These are phyloP conservation scores for Elongisporangium anandrum DNA, from an alignment of 352 stramenopile species.

Conservation along the genomic window DNA sequence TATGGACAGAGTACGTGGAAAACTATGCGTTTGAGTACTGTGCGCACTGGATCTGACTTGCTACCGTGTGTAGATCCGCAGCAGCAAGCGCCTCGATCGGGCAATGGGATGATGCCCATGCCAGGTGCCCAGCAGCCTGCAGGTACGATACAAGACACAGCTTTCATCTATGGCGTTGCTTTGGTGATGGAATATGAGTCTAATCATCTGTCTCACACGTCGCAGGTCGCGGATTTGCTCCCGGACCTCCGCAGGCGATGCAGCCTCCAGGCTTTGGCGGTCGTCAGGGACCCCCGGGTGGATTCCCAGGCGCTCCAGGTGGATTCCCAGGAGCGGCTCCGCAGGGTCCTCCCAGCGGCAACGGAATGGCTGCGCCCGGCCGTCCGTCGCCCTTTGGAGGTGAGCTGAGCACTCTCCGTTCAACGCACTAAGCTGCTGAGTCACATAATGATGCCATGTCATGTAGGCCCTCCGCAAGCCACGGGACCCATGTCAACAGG, in stretches of 20 bases:
- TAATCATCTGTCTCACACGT: background rate
- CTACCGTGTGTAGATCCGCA: background rate
- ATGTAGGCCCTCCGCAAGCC: background rate
- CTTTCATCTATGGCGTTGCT: background rate
- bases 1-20: background rate
- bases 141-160: background rate
- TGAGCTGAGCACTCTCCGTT: conserved; percentile 7
- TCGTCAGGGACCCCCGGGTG: conserved; percentile 8
- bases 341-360: conserved; percentile 15
- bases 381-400: conserved; percentile 5
- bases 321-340: conserved; percentile 10
- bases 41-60: background rate
- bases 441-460: background rate
- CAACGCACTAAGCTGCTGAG: background rate
- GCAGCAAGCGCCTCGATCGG: background rate
- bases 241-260: conserved; percentile 7
- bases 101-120: background rate
- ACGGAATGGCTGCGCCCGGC: conserved; percentile 9
- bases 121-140: background rate
- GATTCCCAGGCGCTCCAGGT: conserved; percentile 11
- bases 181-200: background rate
- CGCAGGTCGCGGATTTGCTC: conserved; percentile 9
- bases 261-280: conserved; percentile 11
- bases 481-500: background rate
- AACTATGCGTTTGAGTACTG: background rate